Base-by-base conservation (phyloP, 768 basidiomycete species). In the Suillus spraguei region DNA sequence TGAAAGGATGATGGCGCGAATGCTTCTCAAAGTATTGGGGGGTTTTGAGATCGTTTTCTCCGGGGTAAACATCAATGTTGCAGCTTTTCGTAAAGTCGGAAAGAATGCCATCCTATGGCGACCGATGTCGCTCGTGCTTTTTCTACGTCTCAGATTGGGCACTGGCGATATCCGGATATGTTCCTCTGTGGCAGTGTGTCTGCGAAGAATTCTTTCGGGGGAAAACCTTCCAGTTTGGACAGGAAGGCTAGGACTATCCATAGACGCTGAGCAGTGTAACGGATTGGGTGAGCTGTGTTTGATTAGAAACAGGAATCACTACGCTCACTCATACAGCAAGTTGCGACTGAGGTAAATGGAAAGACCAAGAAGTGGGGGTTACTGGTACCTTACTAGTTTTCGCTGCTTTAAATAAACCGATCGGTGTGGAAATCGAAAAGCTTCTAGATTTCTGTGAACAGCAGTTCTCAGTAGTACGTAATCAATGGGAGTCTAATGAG, bases 1-100 rank as follows among this genome's bases (percentile, higher is more conserved):
- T 20, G 83, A 79, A 9, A 75, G 38, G 8, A 88, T 16, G 56
- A 91, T 85, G 1, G 88, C 77, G 60, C 76, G 80, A 44, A 90
- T 63, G 65, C 88, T 86, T 42, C 74, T 49, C 59, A 78, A 65
- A 22, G 80, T 60, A 13, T 77, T 76, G 2, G 89, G 90, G 0
- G 86, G 55, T 0, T 75, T 65, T 0, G 78, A 84, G 13, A 74
- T 35, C 64, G 67, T 74, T 67, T 63, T 82, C 13, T 67, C 56
- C 1, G 85, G 85, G 10, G 24, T 11, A 0, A 64, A 67, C 5
- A 82, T 52, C 67, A 85, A 69, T 1, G 67, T 68, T 3, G 72
- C 74, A 5, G 69, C 68, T 14, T 65, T 68, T 3, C 66, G 42
- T 0, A 71, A 63, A 46, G 46, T 60, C 24, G 56, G 71, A 60